Conservation (phyloP, 164 flowering plant genomes). For the Vitis amurensis region DNA sequence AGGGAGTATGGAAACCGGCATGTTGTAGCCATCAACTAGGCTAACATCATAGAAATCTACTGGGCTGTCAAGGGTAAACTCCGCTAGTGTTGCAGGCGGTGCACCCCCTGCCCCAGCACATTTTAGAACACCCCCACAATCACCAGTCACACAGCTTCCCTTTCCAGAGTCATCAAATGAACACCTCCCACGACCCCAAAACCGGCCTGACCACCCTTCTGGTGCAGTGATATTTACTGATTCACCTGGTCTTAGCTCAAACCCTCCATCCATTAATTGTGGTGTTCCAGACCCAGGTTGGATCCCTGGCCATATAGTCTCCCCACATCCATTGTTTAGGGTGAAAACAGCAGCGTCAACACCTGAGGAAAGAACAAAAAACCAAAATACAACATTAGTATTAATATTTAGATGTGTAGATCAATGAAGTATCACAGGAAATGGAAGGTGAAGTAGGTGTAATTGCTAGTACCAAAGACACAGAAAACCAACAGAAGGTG, state of each 20-base stretch:
- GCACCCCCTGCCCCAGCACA: slow-evolving; percentile 45
- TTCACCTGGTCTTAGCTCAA: slow-evolving; percentile 25
- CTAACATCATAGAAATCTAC: slow-evolving; percentile 50
- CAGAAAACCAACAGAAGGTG: not conserved
- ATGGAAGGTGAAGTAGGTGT: not conserved
- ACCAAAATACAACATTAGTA: not conserved
- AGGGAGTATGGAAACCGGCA: slow-evolving; percentile 25
- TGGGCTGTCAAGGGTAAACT: slow-evolving; percentile 35
- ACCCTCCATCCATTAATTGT: slow-evolving; percentile 31
- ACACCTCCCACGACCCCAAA: slow-evolving; percentile 44
- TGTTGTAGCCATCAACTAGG: slow-evolving; percentile 53
- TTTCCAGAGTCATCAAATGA: slow-evolving; percentile 29
- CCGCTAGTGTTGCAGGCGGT: slow-evolving; percentile 46
- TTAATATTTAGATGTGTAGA: not conserved
- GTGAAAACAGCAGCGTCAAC: slow-evolving; percentile 34
- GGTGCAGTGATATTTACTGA: slow-evolving; percentile 14
- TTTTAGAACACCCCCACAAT: slow-evolving; percentile 35
- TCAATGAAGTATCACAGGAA: not conserved
- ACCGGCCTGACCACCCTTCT: slow-evolving; percentile 47
- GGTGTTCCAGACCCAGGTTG: slow-evolving; percentile 36
- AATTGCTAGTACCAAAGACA: not conserved
- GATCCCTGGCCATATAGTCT: slow-evolving; percentile 46
- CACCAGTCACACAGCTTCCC: slow-evolving; percentile 40
- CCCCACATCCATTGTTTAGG: slow-evolving; percentile 32
- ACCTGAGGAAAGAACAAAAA: slow-evolving; percentile 11